These are phyloP conservation scores for Lepiota venenata DNA, from an alignment of 768 basidiomycete genomes.

Conservation along the genomic window DNA sequence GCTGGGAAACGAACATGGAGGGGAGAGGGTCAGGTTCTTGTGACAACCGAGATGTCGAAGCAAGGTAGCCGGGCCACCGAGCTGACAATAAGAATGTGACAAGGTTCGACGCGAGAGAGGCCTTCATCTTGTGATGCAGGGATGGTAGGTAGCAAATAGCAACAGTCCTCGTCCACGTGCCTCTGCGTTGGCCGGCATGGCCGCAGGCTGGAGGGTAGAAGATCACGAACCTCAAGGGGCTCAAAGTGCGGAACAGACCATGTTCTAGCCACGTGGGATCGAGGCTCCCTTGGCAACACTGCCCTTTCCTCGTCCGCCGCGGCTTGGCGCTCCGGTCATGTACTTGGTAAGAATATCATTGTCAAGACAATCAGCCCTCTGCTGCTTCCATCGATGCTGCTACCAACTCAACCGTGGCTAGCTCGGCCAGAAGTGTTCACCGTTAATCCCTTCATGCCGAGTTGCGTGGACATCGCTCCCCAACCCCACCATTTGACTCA, in stretches of 20 bases:
- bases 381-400: not conserved
- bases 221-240: not conserved
- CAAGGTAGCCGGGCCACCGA: too few species aligned
- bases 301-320: not conserved
- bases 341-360: not conserved
- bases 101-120: too few species aligned
- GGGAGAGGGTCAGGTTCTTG: too few species aligned
- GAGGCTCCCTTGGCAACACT: constrained; percentile 12
- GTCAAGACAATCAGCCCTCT: constrained; percentile 1
- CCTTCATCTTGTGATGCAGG: not conserved
- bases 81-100: too few species aligned
- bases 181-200: not conserved
- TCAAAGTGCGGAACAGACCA: constrained; percentile 31
- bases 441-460: not conserved
- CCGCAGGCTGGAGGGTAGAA: constrained; percentile 10
- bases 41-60: too few species aligned
- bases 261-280: constrained; percentile 35
- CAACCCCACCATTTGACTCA: not conserved
- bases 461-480: not conserved
- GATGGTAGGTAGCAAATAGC: not conserved
- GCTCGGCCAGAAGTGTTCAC: not conserved
- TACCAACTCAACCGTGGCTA: not conserved
- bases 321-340: not conserved
- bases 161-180: constrained; percentile 10
- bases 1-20: too few species aligned